Evolutionary conservation across 805 yeast genomes (phyloP).

Genomic region (Sugiyamaella boreocaroliniensis): DNA sequence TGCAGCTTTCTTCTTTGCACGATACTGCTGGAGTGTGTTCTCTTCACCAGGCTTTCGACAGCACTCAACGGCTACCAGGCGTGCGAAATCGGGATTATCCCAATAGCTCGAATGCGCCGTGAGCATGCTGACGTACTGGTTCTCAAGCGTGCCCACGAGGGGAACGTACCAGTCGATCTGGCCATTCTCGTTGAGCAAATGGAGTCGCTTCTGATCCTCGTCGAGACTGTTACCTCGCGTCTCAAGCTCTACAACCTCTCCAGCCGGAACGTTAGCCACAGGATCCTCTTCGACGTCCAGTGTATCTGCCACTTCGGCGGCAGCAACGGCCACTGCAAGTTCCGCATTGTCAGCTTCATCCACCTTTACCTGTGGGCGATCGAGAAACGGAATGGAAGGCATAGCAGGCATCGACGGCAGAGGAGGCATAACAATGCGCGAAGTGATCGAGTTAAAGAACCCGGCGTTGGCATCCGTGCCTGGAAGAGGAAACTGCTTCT

Average conservation of each 20-base stretch:
- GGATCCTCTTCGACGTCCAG: background rate
- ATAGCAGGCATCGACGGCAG: background rate
- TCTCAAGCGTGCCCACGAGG: conserved; percentile 55
- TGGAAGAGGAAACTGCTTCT: conserved; percentile 14
- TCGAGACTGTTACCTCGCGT: conserved; percentile 21
- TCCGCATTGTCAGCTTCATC: background rate
- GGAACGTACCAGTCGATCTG: conserved; percentile 73
- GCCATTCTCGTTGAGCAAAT: conserved; percentile 62
- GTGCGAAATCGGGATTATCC: conserved; percentile 79
- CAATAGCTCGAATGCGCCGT: conserved; percentile 89
- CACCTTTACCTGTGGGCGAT: background rate
- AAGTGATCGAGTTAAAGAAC: conserved; percentile 10
- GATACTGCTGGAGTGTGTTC: conserved; percentile 23
- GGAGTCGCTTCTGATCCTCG: conserved; percentile 35
- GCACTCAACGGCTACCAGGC: conserved; percentile 38
- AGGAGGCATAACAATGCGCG: conserved; percentile 1
- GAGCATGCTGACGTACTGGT: conserved; percentile 71
- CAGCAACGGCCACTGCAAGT: background rate
- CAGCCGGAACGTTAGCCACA: conserved; percentile 3
- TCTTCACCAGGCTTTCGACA: conserved; percentile 27
- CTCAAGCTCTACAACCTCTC: conserved; percentile 21
- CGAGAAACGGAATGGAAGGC: background rate
- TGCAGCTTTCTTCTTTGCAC: conserved; percentile 10
- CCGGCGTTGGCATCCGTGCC: conserved; percentile 7
- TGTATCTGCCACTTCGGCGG: conserved; percentile 2